These are phyloP conservation scores for Penicillium sumatraense DNA, from an alignment of 2,329 filamentous ascomycete genomes.

Conservation along the genomic window DNA sequence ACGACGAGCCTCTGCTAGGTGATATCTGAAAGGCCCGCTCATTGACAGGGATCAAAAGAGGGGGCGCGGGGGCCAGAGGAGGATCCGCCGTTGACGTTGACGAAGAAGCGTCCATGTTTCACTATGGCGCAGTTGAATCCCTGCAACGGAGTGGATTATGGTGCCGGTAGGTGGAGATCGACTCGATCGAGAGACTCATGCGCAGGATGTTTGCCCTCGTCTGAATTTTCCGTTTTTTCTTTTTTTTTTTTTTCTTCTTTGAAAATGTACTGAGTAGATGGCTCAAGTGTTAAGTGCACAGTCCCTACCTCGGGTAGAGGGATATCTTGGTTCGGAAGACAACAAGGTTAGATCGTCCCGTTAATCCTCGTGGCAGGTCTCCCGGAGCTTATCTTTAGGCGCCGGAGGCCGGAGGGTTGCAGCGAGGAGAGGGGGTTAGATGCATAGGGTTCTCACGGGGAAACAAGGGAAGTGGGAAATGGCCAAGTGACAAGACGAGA, in stretches of 20 bases:
- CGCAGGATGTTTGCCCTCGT: background rate
- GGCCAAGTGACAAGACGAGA: background rate
- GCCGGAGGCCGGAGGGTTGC: slow-evolving; percentile 5
- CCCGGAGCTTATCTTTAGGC: slow-evolving; percentile 12
- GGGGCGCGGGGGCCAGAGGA: slow-evolving; percentile 7
- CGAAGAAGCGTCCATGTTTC: slow-evolving; percentile 19
- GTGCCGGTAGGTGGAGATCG: slow-evolving; percentile 10
- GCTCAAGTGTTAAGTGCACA: background rate
- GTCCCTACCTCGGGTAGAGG: background rate
- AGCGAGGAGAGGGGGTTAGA: slow-evolving; percentile 1
- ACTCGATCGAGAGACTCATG: background rate
- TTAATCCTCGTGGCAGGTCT: slow-evolving; percentile 9
- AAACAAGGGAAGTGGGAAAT: slow-evolving; percentile 3
- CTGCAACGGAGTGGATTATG: slow-evolving; percentile 25
- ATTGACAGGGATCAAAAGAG: slow-evolving; percentile 28
- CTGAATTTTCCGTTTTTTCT: background rate
- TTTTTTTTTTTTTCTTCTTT: too few relatives aligned
- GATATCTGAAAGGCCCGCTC: slow-evolving; percentile 4
- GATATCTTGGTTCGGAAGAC: slow-evolving; percentile 9
- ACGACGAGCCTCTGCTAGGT: slow-evolving; percentile 3
- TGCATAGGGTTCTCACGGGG: background rate
- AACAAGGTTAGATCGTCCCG: slow-evolving; percentile 19
- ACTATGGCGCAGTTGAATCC: slow-evolving; percentile 23
- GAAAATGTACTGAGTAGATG: too few relatives aligned
- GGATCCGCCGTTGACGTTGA: slow-evolving; percentile 10